Evolutionary conservation across 2,329 filamentous ascomycete genomes (phyloP), one percentile per base, ranked within the genome.

Genomic region (Xylogone sp.): DNA sequence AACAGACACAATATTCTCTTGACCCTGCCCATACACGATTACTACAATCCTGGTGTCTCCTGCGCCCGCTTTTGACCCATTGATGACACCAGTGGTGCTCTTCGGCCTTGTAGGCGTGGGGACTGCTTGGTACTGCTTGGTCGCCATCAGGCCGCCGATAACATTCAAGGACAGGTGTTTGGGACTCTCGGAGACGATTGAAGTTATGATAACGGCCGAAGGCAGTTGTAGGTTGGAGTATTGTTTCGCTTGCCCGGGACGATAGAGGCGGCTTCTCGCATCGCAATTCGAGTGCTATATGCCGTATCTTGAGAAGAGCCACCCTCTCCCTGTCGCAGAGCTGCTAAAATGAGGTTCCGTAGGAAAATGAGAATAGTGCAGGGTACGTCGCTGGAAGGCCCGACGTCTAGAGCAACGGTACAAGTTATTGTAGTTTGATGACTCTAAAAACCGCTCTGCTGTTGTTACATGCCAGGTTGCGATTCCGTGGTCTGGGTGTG

Each of bases 1-100:
- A 29, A 88, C 73, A 20, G 82, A 81, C 22, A 92, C 83, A 56
- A 94, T 88, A 42, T 79, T 78, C 53, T 92, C 86, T 66, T 93
- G 87, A 18, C 82, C 85, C 20, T 75, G 75, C 10, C 86, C 83
- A 67, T 86, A 90, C 18, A 93, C 69, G 53, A 94, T 82, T 29
- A 83, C 78, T 22, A 82, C 80, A 46, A 79, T 82, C 50, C 82
- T 75, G 8, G 73, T 73, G 59, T 85, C 82, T 21, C 81, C 82
- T 10, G 46, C 34, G 19, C 59, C 60, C 22, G 64, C 63, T 46
- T 61, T 65, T 22, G 59, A 56, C 29, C 57, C 62, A 59, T 67
- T 65, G 51, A 65, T 64, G 22, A 66, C 57, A 43, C 69, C 67
- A 57, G 64, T 67, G 50, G 65, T 65, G 53, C 61, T 67, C 43